Evolutionary conservation across 306 rosid species (phyloP).

Genomic region (Castanopsis chinensis): DNA sequence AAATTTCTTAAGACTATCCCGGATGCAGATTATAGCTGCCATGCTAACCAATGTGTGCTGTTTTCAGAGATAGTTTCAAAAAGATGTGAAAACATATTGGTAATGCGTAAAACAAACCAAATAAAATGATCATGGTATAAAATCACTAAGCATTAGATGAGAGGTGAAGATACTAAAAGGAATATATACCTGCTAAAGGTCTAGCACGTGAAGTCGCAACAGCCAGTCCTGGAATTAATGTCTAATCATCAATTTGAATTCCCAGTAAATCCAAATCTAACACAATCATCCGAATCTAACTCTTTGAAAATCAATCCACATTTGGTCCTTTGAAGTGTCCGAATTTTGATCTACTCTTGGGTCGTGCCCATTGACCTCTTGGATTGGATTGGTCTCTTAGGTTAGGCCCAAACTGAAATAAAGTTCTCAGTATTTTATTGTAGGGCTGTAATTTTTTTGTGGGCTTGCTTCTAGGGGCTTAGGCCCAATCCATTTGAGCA

Average conservation of each 20-base stretch:
- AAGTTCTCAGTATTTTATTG: too few relatives aligned
- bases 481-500: too few relatives aligned
- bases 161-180: constrained; percentile 3
- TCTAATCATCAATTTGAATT: constrained; percentile 72
- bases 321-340: too few relatives aligned
- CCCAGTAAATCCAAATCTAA: too few relatives aligned
- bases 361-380: too few relatives aligned
- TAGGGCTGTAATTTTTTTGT: too few relatives aligned
- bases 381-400: too few relatives aligned
- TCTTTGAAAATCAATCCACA: constrained; percentile 14
- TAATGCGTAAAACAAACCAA: neutral
- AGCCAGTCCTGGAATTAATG: constrained; percentile 84
- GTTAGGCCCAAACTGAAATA: too few relatives aligned
- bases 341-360: too few relatives aligned
- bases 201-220: constrained; percentile 83
- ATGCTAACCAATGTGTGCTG: neutral
- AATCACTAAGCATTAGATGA: neutral
- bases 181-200: constrained; percentile 68
- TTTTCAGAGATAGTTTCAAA: neutral
- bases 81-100: neutral
- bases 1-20: neutral
- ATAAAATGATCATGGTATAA: neutral
- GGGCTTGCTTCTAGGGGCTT: too few relatives aligned
- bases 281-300: too few relatives aligned
- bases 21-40: neutral